Evolutionary conservation across 306 rosid genomes (phyloP), one percentile per base, ranked within the genome.

Genomic region (Benincasa hispida): DNA sequence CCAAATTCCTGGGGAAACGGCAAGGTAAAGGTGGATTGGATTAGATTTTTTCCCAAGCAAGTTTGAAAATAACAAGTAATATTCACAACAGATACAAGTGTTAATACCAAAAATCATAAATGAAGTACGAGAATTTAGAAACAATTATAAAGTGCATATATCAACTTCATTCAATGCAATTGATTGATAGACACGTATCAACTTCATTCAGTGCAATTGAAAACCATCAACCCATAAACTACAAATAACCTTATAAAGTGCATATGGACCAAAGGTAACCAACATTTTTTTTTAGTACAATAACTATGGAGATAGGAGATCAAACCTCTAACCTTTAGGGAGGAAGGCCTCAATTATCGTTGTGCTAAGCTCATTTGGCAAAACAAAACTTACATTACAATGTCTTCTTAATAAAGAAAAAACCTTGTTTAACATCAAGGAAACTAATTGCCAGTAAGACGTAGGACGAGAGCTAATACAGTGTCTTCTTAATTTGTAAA

Each of bases 1-100:
- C 83, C 98, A 78, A 95, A 95, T 84, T 95, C 99, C 99, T 95
- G 91, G 82, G 82, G 25, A 74, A 50, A 58, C 79, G 8, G 53
- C 83, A 50, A 28, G 79, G 63, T 56, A 37, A 18, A 28, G 17
- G 35, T 15, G 27, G 41, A 74, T 45, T 60, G 14, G 22, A 3
- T 68, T 41, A 42, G 37, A 24, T 6, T 68, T 17, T 63, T 35
- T 13, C 13, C 5, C 35, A 32, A 68, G 14, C n/a, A 61, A 67
- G 74, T 22, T 67, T 12, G 11, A 9, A 21, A 67, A n/a, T 11
- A 42, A 68, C 25, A 5, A 68, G 75, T 42, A 13, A 21, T 53
- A 15, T 15, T 27, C 42, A 21, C 14, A 35, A 30, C 22, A 55
- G 47, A 75, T 24, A 75, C 32, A 75, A 18, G 63, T 10, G 25